Evolutionary conservation across 768 basidiomycete species (phyloP).

Genomic region (Boletus fagicola): DNA sequence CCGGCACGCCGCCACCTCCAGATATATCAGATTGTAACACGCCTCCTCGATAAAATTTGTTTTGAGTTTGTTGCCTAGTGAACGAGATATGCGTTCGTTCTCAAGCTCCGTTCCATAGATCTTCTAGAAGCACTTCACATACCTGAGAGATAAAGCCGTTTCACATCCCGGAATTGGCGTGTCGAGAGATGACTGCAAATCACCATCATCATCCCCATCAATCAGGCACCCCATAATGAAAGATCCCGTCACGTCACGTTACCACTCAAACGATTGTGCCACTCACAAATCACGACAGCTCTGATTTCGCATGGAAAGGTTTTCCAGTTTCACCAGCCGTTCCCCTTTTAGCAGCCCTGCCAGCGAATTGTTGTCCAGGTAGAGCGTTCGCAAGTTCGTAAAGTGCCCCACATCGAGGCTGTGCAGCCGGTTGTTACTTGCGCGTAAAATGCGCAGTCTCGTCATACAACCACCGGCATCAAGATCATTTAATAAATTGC

Average conservation of each 20-base stretch:
- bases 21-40: constrained; percentile 87
- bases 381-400: constrained; percentile 80
- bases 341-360: constrained; percentile 50
- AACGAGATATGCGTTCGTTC: constrained; percentile 24
- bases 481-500: constrained; percentile 63
- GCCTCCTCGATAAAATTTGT: constrained; percentile 62
- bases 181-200: constrained; percentile 42
- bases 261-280: constrained; percentile 14
- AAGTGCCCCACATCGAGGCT: constrained; percentile 62
- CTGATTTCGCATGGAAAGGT: constrained; percentile 90
- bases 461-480: constrained; percentile 54
- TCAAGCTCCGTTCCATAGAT: constrained; percentile 15
- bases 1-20: constrained; percentile 88
- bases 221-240: constrained; percentile 38
- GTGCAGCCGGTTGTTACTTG: constrained; percentile 77
- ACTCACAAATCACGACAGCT: constrained; percentile 73
- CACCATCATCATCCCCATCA: constrained; percentile 35
- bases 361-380: constrained; percentile 83
- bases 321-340: constrained; percentile 73
- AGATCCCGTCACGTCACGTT: constrained; percentile 37
- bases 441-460: constrained; percentile 77
- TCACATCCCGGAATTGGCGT: constrained; percentile 85
- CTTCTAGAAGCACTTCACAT: constrained; percentile 34
- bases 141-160: constrained; percentile 94
- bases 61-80: constrained; percentile 69